Conservation (phyloP, 495 filamentous ascomycete genomes). For the Talaromyces wortmannii region DNA sequence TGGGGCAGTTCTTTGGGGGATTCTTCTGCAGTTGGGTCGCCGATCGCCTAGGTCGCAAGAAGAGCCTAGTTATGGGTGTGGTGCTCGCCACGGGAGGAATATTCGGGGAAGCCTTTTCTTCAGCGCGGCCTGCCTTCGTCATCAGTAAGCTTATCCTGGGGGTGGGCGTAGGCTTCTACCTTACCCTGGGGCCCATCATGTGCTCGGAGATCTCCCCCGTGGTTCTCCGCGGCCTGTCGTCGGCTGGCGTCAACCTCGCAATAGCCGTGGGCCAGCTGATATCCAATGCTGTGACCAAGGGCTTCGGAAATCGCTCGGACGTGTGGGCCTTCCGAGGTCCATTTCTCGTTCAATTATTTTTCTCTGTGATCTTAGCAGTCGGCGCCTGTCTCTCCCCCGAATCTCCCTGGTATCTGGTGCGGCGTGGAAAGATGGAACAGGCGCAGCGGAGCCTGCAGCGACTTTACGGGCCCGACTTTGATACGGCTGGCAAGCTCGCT, state of each 20-base stretch:
- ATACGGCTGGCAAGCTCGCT: no score
- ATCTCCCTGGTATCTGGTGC: conserved; percentile 37
- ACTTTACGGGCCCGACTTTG: no score
- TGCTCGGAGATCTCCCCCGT: conserved; percentile 42
- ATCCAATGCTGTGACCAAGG: conserved; percentile 35
- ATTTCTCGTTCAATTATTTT: conserved; percentile 48
- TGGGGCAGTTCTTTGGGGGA: conserved; percentile 16
- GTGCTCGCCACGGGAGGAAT: no score
- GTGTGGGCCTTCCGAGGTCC: conserved; percentile 50
- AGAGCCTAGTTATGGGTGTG: conserved; percentile 53
- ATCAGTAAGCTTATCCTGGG: conserved; percentile 3
- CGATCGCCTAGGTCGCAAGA: conserved; percentile 35
- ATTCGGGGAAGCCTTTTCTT: conserved; percentile 23
- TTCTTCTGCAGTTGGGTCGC: conserved; percentile 37
- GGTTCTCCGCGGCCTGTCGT: conserved; percentile 31
- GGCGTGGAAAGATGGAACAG: conserved; percentile 24
- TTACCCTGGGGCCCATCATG: conserved; percentile 43
- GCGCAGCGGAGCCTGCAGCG: conserved; percentile 36
- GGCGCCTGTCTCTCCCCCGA: conserved; percentile 33
- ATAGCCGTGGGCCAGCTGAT: conserved; percentile 48
- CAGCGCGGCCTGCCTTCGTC: conserved; percentile 22
- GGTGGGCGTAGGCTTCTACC: conserved; percentile 33
- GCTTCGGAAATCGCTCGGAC: conserved; percentile 18
- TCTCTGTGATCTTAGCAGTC: conserved; percentile 38
- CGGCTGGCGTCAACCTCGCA: conserved; percentile 38